Evolutionary conservation across 2,329 filamentous ascomycete genomes (phyloP), one percentile per base, ranked within the genome.

Genomic region (Pseudogymnoascus sp.): DNA sequence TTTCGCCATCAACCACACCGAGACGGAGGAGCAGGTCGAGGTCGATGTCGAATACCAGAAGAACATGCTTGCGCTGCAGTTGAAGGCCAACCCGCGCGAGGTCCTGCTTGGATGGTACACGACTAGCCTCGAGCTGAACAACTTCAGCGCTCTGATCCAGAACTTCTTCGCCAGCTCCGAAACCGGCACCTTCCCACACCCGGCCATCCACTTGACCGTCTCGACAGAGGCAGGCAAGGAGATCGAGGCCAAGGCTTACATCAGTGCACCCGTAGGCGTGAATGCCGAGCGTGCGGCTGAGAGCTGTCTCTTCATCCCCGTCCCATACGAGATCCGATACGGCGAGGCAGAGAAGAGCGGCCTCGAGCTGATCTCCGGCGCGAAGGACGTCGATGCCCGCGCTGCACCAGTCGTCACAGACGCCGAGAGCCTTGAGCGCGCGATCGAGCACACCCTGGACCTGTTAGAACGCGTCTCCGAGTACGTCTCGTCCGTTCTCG

Each of bases 41-140:
- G 95, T 99, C 68, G 95, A 99, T 76, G 96, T 99, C 84, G 95
- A 99, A 79, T 99, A 97, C 79, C 95, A 99, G 81, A 97, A 97
- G 85, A 93, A 93, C 78, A 99, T 99, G 95, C 87, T 97, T 64
- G 89, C 90, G 65, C 82, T 99, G 71, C 93, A 96, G 76, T 87
- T 97, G 70, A 93, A 93, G 79, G 93, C 93, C 64, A 90, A 92
- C 77, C 95, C 95, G 61, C 91, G 92, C 78, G 95, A 99, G 79
- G 87, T 92, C 63, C 85, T 99, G 65, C 89, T 99, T 67, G 95
- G 95, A 74, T 99, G 95, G 95, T 99, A 99, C 80, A 96, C 95
- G 68, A 99, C 95, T 60, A 93, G 90, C 74, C 88, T 91, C 76
- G 93, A 97, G 79, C 86, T 99, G 74, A 97, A 99, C 86, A 96